Conservation (phyloP, 108 stramenopile species). For the Epipyxis sp. region DNA sequence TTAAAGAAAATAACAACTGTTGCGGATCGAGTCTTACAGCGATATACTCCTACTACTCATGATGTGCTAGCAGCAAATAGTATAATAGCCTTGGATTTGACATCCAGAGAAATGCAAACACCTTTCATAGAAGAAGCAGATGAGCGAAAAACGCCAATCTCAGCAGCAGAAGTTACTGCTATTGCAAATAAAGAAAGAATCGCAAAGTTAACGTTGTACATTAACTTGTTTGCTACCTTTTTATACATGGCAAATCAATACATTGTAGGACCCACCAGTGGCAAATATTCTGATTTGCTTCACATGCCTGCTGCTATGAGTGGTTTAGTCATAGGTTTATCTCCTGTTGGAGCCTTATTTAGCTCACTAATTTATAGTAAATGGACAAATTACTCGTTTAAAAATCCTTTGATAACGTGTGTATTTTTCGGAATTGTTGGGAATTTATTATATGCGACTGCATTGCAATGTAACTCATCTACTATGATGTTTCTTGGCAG, state of each 20-base stretch:
- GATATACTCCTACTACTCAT: background rate
- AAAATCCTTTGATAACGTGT: background rate
- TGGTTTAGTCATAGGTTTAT: constrained; percentile 2
- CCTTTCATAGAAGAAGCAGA: background rate
- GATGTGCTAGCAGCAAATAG: background rate
- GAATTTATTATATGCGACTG: constrained; percentile 3
- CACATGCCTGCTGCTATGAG: background rate
- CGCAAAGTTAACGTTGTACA: background rate
- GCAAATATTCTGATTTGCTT: background rate
- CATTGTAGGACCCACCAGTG: background rate
- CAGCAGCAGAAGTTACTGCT: background rate
- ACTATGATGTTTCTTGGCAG: background rate
- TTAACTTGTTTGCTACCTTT: background rate
- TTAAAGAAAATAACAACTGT: background rate
- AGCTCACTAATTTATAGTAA: background rate
- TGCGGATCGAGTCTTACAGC: background rate
- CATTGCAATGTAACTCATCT: constrained; percentile 17
- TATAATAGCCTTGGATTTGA: constrained; percentile 19
- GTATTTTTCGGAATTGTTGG: background rate
- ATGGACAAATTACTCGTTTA: constrained; percentile 5
- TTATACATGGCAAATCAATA: constrained; percentile 19
- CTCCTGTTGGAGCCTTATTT: background rate
- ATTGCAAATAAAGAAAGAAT: background rate
- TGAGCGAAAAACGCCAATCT: background rate
- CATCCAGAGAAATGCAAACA: background rate